Evolutionary conservation across 2,329 filamentous ascomycete genomes (phyloP), one percentile per base, ranked within the genome.

Genomic region (Fonsecaea nubica): DNA sequence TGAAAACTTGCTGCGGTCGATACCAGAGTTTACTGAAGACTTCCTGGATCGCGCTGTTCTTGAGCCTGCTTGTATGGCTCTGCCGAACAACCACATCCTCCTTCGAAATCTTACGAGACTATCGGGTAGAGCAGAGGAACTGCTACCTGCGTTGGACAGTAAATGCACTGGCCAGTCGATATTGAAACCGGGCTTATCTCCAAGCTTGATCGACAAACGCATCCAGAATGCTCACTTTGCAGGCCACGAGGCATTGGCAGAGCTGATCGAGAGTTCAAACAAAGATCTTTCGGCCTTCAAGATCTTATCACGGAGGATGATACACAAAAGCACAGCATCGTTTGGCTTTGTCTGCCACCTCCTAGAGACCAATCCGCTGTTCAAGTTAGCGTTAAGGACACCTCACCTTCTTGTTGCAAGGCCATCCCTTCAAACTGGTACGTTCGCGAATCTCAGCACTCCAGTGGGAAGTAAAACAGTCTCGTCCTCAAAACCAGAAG

Each of bases 301-400:
- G 18, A 42, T 56, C 25, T 33, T 68, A 50, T 57, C 52, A 18
- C 55, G 66, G 25, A 62, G 60, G 38, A 60, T 68, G 66, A 74
- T 77, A 73, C 3, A 76, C 64, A 58, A 76, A 71, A 61, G 76
- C 66, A 32, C 70, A 65, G 30, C 73, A 54, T 12, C 59, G 55
- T 54, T 77, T 66, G 15, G 57, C 64, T 21, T 71, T 65, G 60
- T 74, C 55, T 8, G 52, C 45, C 33, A 58, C 32, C 71, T 68
- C 21, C 73, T 75, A 74, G 64, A 77, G 74, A 62, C 35, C 40
- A 67, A 63, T 35, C 25, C 35, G 9, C 36, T 53, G 12, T 25
- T 68, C 54, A 63, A 65, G 48, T 25, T 53, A 12, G 55, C 58
- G 7, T 54, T 68, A 15, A 45, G 36, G 33, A 38, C 38, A 30